phyloP scores from a whole-genome alignment of 805 yeast species.

The Limtongia smithiae region DNA sequence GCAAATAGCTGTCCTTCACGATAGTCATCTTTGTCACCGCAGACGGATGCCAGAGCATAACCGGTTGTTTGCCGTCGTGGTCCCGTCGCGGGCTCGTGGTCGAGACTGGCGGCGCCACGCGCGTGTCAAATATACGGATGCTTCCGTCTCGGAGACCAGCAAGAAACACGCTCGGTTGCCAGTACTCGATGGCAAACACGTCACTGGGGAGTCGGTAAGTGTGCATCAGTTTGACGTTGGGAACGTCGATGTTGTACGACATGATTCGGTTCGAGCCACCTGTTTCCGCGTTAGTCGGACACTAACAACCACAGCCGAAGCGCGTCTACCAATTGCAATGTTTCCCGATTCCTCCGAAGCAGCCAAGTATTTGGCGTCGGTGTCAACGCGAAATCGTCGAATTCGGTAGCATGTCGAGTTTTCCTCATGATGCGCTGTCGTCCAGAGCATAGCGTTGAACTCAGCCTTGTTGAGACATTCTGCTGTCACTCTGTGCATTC shows the following conservation, averaged over 20 bases:
- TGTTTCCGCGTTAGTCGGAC: not conserved
- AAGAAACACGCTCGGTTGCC: slow-evolving; percentile 12
- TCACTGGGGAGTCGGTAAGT: slow-evolving; percentile 21
- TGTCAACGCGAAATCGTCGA: slow-evolving; percentile 17
- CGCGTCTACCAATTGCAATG: slow-evolving; percentile 15
- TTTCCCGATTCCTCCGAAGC: slow-evolving; percentile 6
- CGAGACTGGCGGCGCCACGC: slow-evolving; percentile 4
- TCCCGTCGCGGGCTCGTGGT: not conserved
- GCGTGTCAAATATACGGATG: slow-evolving; percentile 19
- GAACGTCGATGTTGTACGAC: slow-evolving; percentile 5
- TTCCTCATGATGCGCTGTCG: slow-evolving; percentile 9
- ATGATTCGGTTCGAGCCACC: slow-evolving; percentile 13
- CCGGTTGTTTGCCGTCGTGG: slow-evolving; percentile 1
- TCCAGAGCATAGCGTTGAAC: slow-evolving; percentile 24
- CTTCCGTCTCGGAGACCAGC: slow-evolving; percentile 28
- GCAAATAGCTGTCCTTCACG: slow-evolving; percentile 16
- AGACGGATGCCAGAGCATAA: slow-evolving; percentile 20
- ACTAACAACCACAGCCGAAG: not conserved
- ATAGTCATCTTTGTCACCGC: slow-evolving; percentile 30
- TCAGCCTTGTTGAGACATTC: slow-evolving; percentile 9
- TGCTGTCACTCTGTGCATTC: slow-evolving; percentile 15
- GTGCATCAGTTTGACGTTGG: not conserved
- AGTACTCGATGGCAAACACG: slow-evolving; percentile 15
- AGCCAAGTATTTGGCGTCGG: slow-evolving; percentile 23
- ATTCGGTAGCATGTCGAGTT: slow-evolving; percentile 17